Evolutionary conservation across 805 yeast genomes (phyloP).

Genomic region (Saccharomycopsis schoenii): DNA sequence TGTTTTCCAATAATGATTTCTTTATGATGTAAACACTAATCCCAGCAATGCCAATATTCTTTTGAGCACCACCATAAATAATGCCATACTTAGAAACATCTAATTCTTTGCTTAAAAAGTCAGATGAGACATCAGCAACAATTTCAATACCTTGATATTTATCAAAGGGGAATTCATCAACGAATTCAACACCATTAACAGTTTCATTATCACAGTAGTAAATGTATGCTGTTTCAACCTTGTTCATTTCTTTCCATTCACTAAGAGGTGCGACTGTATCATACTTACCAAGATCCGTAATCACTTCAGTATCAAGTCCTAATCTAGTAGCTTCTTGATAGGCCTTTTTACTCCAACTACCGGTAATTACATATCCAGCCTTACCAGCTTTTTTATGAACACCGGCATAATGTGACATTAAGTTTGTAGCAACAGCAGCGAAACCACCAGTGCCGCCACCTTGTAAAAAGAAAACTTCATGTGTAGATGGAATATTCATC

Average conservation of each 20-base stretch:
- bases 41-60: conserved; percentile 96
- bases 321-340: conserved; percentile 78
- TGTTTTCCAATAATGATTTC: conserved; percentile 55
- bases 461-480: conserved; percentile 90
- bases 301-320: conserved; percentile 63
- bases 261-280: conserved; percentile 56
- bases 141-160: conserved; percentile 48
- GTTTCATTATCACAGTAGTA: conserved; percentile 97
- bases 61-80: conserved; percentile 97
- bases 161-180: conserved; percentile 13
- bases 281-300: conserved; percentile 48
- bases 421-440: conserved; percentile 74
- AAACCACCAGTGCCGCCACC: conserved; percentile 98
- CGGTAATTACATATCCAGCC: conserved; percentile 84
- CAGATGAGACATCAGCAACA: conserved; percentile 93
- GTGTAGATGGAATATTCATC: conserved; percentile 75
- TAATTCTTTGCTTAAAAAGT: conserved; percentile 69
- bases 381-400: conserved; percentile 54
- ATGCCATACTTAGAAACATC: conserved; percentile 82
- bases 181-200: conserved; percentile 86
- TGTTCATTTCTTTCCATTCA: conserved; percentile 50
- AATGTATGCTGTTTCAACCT: conserved; percentile 68
- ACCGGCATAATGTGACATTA: conserved; percentile 60
- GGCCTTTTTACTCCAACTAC: conserved; percentile 89
- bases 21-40: conserved; percentile 84